Base-by-base conservation (phyloP, 2,329 filamentous ascomycete species). In the Aspergillus latus region DNA sequence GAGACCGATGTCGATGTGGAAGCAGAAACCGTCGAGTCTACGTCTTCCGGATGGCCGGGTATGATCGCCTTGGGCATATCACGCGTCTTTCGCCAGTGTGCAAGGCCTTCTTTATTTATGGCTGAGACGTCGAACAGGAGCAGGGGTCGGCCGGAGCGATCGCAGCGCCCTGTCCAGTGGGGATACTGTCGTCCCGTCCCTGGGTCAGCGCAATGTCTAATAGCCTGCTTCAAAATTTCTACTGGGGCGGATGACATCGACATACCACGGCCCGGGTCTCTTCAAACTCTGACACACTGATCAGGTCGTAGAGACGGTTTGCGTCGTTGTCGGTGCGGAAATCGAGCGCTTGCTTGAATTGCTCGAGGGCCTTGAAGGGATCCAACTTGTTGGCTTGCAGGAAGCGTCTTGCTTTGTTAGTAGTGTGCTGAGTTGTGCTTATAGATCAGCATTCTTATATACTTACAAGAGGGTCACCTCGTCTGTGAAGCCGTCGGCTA, bases 101-200 rank as follows among this genome's bases (percentile, higher is more conserved):
- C 11, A 2, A 68, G 21, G 1, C 53, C 52, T 6, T 28, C 48
- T 47, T 59, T 46, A 28, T 58, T 42, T 4, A 65, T 51, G 7
- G 60, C 43, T 1, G 49, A 44, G 11, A 62, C 11, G 9, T 68
- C 59, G 9, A 66, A 52, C 56, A 66, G 59, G 10, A 59, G 52
- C 2, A 69, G 59, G 1, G 66, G 66, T 4, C 55, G 34, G 1
- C 66, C 64, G 13, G 45, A 40, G 7, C 60, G 64, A 51, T 65
- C 59, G 49, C 66, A 53, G 4, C 64, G 60, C 9, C 67, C 66
- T 9, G 61, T 68, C 67, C 66, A 69, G 36, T 65, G 62, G 0
- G 66, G 66, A 49, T 68, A 67, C 67, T 69, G 29, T n/a, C 39
- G 7, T 16, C n/a, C 10, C 15, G 21, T 5, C 5, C 37, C 21